Conservation (phyloP, 23 red algal genomes). For the Agarophyton chilense region DNA sequence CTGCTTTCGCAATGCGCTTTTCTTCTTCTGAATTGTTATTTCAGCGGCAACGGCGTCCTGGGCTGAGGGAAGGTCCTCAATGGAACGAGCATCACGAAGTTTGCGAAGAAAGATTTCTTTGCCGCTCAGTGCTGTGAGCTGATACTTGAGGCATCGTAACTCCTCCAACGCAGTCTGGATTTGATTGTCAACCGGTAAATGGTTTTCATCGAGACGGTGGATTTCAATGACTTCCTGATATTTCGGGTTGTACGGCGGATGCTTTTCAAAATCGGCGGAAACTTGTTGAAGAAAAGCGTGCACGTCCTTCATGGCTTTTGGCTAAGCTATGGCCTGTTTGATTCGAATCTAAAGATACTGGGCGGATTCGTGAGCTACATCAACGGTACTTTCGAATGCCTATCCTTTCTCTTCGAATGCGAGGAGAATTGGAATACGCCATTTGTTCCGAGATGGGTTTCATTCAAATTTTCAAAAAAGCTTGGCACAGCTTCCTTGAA, state of each 20-base stretch:
- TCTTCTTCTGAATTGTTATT: not conserved
- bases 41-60: not conserved
- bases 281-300: not conserved
- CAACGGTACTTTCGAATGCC: no score
- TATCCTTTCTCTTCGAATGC: no score
- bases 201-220: not conserved
- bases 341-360: not conserved
- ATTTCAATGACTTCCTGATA: not conserved
- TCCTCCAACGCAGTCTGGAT: not conserved
- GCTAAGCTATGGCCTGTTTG: not conserved
- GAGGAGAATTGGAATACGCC: no score
- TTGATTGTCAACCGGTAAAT: not conserved
- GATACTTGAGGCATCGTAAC: constrained; percentile 7
- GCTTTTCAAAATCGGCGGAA: not conserved
- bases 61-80: not conserved
- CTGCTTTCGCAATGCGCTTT: not conserved
- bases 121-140: not conserved
- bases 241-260: not conserved
- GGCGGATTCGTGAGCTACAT: not conserved
- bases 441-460: not conserved
- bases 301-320: not conserved
- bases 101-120: not conserved
- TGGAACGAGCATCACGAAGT: not conserved
- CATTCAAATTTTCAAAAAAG: not conserved
- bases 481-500: no score